A percentile compares a stretch with the other conserved stretches of the same genome.
Conservation (phyloP, 192 early-diverging fungal species). For the Rhizophagus prolifer region DNA sequence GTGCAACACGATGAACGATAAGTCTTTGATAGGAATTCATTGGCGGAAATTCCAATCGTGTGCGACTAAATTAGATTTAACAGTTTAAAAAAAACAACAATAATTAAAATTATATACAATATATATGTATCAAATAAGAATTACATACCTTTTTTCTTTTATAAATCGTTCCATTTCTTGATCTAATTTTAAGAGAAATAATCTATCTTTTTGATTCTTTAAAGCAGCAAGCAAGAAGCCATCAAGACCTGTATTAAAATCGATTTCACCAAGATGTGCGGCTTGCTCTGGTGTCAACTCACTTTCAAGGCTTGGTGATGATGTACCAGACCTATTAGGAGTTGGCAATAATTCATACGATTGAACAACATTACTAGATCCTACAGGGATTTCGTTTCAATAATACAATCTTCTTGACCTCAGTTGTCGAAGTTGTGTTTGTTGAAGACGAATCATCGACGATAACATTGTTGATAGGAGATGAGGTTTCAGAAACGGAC, state of each 20-base stretch:
- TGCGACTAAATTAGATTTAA: conserved; percentile 42
- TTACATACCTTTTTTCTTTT: conserved; percentile 52
- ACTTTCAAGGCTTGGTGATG: conserved; percentile 15
- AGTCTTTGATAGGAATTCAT: conserved; percentile 78
- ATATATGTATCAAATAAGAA: background rate
- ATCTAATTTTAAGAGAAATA: conserved; percentile 70
- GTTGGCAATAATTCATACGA: background rate
- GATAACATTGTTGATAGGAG: background rate
- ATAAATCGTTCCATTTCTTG: conserved; percentile 62
- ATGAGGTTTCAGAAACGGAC: conserved; percentile 15
- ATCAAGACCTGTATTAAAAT: conserved; percentile 46
- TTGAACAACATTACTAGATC: background rate
- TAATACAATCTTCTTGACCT: conserved; percentile 20
- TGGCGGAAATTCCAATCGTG: conserved; percentile 57
- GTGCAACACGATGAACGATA: conserved; percentile 69
- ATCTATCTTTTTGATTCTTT: conserved; percentile 60
- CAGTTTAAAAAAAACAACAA: conserved; percentile 1
- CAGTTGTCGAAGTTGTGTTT: background rate
- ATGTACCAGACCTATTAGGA: conserved; percentile 18
- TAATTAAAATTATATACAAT: background rate
- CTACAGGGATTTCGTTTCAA: conserved; percentile 8
- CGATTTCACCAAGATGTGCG: conserved; percentile 30
- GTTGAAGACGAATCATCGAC: conserved; percentile 2
- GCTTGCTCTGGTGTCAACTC: conserved; percentile 14
- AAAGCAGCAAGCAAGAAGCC: conserved; percentile 61